Base-by-base conservation (phyloP, 768 basidiomycete genomes). In the Crucibulum laeve region DNA sequence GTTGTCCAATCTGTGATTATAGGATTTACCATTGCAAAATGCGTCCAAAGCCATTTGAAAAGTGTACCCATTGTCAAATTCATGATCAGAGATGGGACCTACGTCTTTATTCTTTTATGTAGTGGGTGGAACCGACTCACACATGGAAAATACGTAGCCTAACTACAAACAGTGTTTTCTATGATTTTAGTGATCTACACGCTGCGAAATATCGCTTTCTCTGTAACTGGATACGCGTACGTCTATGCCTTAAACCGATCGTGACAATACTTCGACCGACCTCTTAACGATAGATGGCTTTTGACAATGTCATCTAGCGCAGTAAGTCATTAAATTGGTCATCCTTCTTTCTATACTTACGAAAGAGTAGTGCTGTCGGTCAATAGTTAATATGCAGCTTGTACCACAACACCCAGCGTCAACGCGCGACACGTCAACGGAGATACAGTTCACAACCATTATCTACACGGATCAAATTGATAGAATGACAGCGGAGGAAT, bases 11-110 rank as follows among this genome's bases (percentile, higher is more conserved):
- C 39, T 15, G 32, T 50, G 13, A 48, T 60, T 22, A 44, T 58
- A 8, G 41, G 35, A 15, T 44, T 58, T 22, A 58, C 53, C 5
- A 21, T 60, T 5, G 22, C 15, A 18, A 58, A 53, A 51, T 60
- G 53, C 35, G 8, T 41, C n/a, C 41, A 38, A 47, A 51, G 46
- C 8, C 40, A 38, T 15, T 49, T 54, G 44, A 52, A 54, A 39
- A 46, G 52, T 2, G 39, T 58, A 14, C 59, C 56, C 13, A 38
- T 60, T 8, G 52, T 53, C 11, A 48, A 47, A 40, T 43, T 56
- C 22, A 53, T 60, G 53, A 42, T 56, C 23, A 42, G 59, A 25
- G 59, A 60, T 43, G 59, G 59, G 3, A 53, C 55, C 11, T 38
- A 56, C 7, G 53, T 55, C 14, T 60, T 60, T 34, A 17, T 46